Evolutionary conservation across 2,329 filamentous ascomycete species (phyloP).

Genomic region (Fusarium abutilonis): DNA sequence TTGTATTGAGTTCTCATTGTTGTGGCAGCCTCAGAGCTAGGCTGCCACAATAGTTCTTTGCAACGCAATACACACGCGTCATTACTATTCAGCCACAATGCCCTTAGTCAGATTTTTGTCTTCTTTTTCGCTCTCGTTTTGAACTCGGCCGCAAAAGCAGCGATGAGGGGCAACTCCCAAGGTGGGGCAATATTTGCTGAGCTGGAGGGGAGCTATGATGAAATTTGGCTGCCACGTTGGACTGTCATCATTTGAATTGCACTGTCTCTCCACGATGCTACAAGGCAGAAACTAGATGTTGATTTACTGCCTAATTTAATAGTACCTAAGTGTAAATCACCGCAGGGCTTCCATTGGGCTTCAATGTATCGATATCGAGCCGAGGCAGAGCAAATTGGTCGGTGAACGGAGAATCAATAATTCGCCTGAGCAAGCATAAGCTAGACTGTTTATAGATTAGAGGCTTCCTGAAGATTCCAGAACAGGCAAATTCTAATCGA

Average conservation of each 20-base stretch:
- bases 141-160: constrained; percentile 59
- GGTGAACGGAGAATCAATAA: constrained; percentile 32
- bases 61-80: constrained; percentile 36
- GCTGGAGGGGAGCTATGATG: constrained; percentile 45
- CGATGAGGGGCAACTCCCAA: constrained; percentile 66
- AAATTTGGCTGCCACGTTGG: constrained; percentile 42
- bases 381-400: constrained; percentile 4
- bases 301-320: not conserved
- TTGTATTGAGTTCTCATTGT: constrained; percentile 23
- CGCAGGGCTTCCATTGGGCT: constrained; percentile 8
- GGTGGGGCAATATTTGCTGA: constrained; percentile 61
- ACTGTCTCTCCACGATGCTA: not conserved
- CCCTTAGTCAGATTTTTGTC: constrained; percentile 1
- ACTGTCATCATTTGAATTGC: constrained; percentile 21
- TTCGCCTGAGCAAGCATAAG: constrained; percentile 14
- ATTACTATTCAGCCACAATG: constrained; percentile 12
- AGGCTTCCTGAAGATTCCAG: constrained; percentile 56
- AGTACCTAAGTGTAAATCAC: constrained; percentile 2
- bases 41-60: constrained; percentile 31
- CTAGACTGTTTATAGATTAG: constrained; percentile 46
- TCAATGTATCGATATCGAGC: constrained; percentile 13
- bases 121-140: constrained; percentile 30
- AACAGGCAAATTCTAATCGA: constrained; percentile 48
- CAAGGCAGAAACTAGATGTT: not conserved
- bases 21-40: constrained; percentile 35